A percentile compares a stretch with the other conserved stretches of the same genome.
These are phyloP conservation scores for Eustoma russellianum DNA, from an alignment of 257 asterid species.

Conservation along the genomic window DNA sequence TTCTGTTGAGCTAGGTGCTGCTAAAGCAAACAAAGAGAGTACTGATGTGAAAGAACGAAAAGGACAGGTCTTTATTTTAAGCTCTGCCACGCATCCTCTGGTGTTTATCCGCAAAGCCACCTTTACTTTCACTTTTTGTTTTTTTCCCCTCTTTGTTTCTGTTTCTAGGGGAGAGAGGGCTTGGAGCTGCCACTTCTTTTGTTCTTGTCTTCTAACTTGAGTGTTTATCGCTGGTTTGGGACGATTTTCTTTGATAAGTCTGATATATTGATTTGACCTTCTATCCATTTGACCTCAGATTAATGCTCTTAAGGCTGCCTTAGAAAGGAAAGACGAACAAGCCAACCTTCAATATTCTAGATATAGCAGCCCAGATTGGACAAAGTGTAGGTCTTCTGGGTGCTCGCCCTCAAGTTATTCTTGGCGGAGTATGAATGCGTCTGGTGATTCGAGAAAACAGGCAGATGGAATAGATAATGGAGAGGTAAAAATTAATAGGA, in stretches of 20 bases:
- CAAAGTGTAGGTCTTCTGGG: constrained; percentile 11
- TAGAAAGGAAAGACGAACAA: constrained; percentile 53
- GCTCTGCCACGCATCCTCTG: neutral
- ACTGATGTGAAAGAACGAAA: constrained; percentile 63
- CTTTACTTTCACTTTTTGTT: neutral
- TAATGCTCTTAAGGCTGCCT: constrained; percentile 59
- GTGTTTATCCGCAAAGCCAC: neutral
- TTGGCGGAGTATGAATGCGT: constrained; percentile 24
- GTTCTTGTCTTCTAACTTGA: neutral
- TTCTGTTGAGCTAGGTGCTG: constrained; percentile 72
- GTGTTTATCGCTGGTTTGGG: neutral
- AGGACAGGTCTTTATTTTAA: constrained; percentile 51
- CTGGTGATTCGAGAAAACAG: constrained; percentile 5
- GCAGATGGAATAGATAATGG: constrained; percentile 11
- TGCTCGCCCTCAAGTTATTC: constrained; percentile 40
- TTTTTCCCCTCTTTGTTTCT: neutral
- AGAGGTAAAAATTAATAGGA: no score
- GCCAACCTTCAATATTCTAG: constrained; percentile 17
- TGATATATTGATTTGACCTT: neutral
- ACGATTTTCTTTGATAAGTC: neutral
- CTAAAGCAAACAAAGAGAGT: constrained; percentile 62
- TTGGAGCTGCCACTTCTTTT: neutral
- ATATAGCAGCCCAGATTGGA: constrained; percentile 47
- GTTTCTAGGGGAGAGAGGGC: neutral
- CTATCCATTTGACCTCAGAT: constrained; percentile 28